phyloP scores from a whole-genome alignment of 306 rosid genomes.

The Glycyrrhiza uralensis region DNA sequence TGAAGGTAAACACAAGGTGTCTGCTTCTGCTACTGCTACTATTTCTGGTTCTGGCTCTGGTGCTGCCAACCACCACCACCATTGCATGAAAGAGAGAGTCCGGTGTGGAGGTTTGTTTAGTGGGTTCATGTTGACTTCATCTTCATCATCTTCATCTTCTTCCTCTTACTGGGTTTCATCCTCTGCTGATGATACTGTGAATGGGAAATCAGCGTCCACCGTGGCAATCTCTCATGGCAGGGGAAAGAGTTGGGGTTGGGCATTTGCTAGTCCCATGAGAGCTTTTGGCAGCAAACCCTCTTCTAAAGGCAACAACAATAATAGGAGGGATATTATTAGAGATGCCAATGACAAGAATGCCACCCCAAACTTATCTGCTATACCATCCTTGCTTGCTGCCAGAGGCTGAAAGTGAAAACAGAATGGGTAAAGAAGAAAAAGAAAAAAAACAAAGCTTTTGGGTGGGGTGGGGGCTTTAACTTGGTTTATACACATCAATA shows the following conservation, averaged over 20 bases:
- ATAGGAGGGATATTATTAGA: constrained; percentile 46
- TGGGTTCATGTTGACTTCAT: constrained; percentile 78
- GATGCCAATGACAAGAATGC: constrained; percentile 55
- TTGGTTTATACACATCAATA: constrained; percentile 17
- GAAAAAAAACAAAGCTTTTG: too few relatives aligned
- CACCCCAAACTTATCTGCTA: constrained; percentile 58
- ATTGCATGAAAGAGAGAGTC: constrained; percentile 75
- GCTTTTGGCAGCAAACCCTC: constrained; percentile 60
- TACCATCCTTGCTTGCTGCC: constrained; percentile 76
- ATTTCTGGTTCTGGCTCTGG: constrained; percentile 7
- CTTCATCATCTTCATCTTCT: constrained; percentile 65
- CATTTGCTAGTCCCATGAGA: constrained; percentile 93
- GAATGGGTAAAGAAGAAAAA: background rate
- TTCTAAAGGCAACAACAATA: constrained; percentile 44
- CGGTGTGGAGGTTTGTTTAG: constrained; percentile 82
- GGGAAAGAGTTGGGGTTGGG: constrained; percentile 77
- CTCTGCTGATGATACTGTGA: constrained; percentile 53
- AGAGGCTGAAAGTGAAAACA: constrained; percentile 35
- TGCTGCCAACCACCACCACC: constrained; percentile 25
- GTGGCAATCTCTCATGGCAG: constrained; percentile 43
- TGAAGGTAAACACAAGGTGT: constrained; percentile 59
- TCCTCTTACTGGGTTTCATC: constrained; percentile 76
- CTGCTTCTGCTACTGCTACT: background rate
- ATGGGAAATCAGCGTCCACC: constrained; percentile 31
- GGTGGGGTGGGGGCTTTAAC: background rate